These are phyloP conservation scores for Capronia coronata DNA, from an alignment of 2,329 filamentous ascomycete genomes.

Conservation along the genomic window DNA sequence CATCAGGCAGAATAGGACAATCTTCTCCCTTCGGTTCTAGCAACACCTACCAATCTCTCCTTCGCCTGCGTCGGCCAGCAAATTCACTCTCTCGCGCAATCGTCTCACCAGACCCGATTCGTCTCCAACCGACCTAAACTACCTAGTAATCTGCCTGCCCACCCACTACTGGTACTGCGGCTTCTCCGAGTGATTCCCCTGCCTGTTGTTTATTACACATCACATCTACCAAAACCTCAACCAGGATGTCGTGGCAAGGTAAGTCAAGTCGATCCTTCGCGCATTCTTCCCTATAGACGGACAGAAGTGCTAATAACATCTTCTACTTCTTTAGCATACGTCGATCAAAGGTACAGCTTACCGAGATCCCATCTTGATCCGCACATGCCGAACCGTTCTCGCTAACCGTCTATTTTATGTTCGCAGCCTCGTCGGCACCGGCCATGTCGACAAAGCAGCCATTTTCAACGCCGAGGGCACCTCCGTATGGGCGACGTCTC, in stretches of 20 bases:
- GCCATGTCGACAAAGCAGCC: constrained; percentile 74
- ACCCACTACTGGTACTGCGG: not conserved
- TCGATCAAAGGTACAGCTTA: constrained; percentile 24
- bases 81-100: too few species aligned
- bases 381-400: not conserved
- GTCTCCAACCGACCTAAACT: too few species aligned
- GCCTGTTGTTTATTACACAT: not conserved
- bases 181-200: constrained; percentile 2
- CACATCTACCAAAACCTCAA: constrained; percentile 5
- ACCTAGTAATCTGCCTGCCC: too few species aligned
- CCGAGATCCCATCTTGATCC: not conserved
- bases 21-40: not conserved
- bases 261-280: not conserved
- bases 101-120: too few species aligned
- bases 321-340: constrained; percentile 20
- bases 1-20: constrained; percentile 1
- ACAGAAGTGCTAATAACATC: not conserved
- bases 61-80: not conserved
- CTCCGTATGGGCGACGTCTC: constrained; percentile 67
- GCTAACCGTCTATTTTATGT: not conserved
- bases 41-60: not conserved
- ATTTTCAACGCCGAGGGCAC: constrained; percentile 77
- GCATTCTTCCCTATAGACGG: not conserved
- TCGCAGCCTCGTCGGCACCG: constrained; percentile 73
- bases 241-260: constrained; percentile 29